A percentile compares a stretch with the other conserved stretches of the same genome.
Conservation (phyloP, 148 eudicot genomes). For the Nepenthes mirabilis region DNA sequence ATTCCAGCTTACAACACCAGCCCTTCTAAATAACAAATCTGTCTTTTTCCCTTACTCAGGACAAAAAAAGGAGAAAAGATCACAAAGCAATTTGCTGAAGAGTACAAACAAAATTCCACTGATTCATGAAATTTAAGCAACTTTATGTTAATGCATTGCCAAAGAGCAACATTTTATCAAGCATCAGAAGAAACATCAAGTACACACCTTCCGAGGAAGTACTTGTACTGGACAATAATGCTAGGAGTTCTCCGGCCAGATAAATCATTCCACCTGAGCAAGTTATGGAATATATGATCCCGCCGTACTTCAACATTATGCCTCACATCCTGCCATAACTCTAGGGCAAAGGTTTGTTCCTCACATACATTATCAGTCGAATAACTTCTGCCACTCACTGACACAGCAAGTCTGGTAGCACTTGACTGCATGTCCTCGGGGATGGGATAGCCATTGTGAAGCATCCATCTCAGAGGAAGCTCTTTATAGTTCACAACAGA, state of each 20-base stretch:
- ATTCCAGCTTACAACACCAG: too few relatives aligned
- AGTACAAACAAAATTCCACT: too few relatives aligned
- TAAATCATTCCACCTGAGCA: constrained; percentile 54
- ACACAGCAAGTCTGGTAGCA: constrained; percentile 6
- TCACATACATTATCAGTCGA: constrained; percentile 8
- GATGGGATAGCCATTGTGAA: constrained; percentile 8
- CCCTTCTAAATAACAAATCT: too few relatives aligned
- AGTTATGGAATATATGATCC: constrained; percentile 53
- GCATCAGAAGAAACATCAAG: too few relatives aligned
- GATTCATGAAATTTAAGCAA: too few relatives aligned
- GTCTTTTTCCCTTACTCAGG: too few relatives aligned
- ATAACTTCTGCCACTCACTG: constrained; percentile 2
- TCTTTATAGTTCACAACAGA: constrained; percentile 6
- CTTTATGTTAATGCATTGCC: too few relatives aligned
- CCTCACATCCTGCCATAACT: constrained; percentile 77
- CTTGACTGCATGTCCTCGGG: constrained; percentile 10
- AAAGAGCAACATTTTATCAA: too few relatives aligned
- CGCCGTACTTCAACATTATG: constrained; percentile 39
- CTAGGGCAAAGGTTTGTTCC: constrained; percentile 62
- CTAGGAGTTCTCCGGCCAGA: constrained; percentile 76
- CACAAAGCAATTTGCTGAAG: too few relatives aligned
- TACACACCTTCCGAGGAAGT: constrained; percentile 77
- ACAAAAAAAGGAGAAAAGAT: too few relatives aligned
- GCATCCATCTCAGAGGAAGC: constrained; percentile 13
- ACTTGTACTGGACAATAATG: constrained; percentile 56